A percentile compares a stretch with the other conserved stretches of the same genome.
Conservation (phyloP, 2,329 filamentous ascomycete genomes). For the Calonectria pteridis region DNA sequence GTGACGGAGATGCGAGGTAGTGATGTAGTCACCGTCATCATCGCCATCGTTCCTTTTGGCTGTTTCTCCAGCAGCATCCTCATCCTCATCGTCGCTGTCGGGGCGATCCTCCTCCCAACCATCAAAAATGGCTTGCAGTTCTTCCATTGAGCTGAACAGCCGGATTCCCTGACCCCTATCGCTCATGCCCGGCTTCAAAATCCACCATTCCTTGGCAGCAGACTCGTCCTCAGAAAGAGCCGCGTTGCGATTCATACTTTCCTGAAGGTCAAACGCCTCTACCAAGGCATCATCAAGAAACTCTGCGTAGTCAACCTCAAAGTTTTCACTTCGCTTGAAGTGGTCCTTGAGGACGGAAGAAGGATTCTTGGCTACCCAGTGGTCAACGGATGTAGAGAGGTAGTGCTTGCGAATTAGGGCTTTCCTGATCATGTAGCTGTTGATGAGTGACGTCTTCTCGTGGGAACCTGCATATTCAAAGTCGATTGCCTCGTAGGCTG, state of each 20-base stretch:
- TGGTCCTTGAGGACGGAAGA: slow-evolving; percentile 75
- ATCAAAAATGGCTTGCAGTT: slow-evolving; percentile 90
- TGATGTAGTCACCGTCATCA: slow-evolving; percentile 68
- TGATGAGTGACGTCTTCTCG: slow-evolving; percentile 75
- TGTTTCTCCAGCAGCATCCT: slow-evolving; percentile 48
- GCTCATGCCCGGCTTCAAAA: slow-evolving; percentile 97
- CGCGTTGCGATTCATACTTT: slow-evolving; percentile 79
- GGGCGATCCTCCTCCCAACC: slow-evolving; percentile 82
- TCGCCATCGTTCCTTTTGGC: slow-evolving; percentile 41
- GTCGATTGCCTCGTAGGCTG: slow-evolving; percentile 87
- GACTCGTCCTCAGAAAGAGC: slow-evolving; percentile 36
- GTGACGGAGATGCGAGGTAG: slow-evolving; percentile 91
- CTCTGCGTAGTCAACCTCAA: slow-evolving; percentile 96
- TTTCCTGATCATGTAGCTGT: slow-evolving; percentile 96
- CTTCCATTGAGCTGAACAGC: slow-evolving; percentile 86
- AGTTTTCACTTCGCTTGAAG: slow-evolving; percentile 83
- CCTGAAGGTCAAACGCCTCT: slow-evolving; percentile 88
- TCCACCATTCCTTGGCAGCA: slow-evolving; percentile 86
- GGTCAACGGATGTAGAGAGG: slow-evolving; percentile 83
- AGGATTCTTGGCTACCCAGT: slow-evolving; percentile 89
- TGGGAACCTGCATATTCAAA: slow-evolving; percentile 80
- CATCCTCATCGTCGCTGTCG: slow-evolving; percentile 74
- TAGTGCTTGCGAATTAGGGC: slow-evolving; percentile 97
- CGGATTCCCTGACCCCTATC: slow-evolving; percentile 94
- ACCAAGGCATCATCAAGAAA: slow-evolving; percentile 94